phyloP scores from a whole-genome alignment of 2,329 filamentous ascomycete species.

The Fusarium sp. region DNA sequence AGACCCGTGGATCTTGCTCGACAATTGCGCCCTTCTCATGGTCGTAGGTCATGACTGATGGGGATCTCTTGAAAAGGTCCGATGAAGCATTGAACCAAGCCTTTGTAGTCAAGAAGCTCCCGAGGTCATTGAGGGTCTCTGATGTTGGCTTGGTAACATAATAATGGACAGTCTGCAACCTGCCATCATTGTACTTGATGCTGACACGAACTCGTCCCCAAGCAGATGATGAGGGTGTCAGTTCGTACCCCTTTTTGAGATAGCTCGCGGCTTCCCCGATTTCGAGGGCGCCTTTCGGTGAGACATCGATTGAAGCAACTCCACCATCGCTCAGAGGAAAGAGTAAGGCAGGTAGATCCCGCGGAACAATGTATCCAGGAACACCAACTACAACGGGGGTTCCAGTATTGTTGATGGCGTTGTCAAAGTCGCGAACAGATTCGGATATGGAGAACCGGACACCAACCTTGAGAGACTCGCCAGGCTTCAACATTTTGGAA shows the following conservation, averaged over 20 bases:
- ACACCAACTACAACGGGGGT: constrained; percentile 61
- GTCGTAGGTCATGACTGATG: constrained; percentile 67
- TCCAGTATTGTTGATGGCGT: constrained; percentile 52
- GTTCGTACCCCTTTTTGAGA: constrained; percentile 45
- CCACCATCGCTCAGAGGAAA: constrained; percentile 53
- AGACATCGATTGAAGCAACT: constrained; percentile 51
- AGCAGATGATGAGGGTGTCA: constrained; percentile 53
- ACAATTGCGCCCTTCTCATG: constrained; percentile 55
- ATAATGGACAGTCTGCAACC: constrained; percentile 64
- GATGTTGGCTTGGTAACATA: constrained; percentile 59
- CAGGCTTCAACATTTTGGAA: constrained; percentile 55
- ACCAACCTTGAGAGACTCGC: constrained; percentile 57
- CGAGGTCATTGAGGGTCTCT: constrained; percentile 56
- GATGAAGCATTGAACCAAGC: constrained; percentile 61
- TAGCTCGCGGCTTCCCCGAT: constrained; percentile 9
- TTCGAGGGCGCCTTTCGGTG: constrained; percentile 50
- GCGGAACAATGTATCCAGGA: constrained; percentile 63
- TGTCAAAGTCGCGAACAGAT: constrained; percentile 58
- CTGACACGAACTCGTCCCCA: constrained; percentile 62
- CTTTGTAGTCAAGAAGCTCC: constrained; percentile 62
- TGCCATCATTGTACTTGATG: constrained; percentile 58
- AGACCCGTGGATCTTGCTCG: constrained; percentile 59
- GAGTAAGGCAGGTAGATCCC: constrained; percentile 56
- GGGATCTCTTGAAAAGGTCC: constrained; percentile 63
- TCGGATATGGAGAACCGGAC: constrained; percentile 60